Evolutionary conservation across 495 filamentous ascomycete genomes (phyloP).

Genomic region (Penicillium desertorum): DNA sequence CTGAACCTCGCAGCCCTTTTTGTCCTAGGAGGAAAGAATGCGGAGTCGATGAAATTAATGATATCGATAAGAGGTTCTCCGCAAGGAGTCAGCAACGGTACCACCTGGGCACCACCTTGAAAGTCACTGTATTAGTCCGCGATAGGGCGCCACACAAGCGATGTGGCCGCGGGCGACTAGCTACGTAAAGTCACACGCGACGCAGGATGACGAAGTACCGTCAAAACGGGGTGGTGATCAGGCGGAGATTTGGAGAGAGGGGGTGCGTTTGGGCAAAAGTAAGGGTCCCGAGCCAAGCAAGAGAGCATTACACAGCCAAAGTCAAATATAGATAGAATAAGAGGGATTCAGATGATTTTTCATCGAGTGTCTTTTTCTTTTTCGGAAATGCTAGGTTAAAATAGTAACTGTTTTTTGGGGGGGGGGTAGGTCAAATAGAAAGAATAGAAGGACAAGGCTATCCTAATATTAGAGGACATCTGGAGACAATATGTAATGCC

Average conservation of each 20-base stretch:
- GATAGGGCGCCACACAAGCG: constrained; percentile 11
- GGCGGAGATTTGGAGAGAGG: constrained; percentile 18
- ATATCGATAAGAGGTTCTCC: constrained; percentile 13
- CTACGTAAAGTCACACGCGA: constrained; percentile 21
- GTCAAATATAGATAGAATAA: background rate
- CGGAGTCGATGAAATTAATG: constrained; percentile 6
- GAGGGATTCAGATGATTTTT: constrained; percentile 4
- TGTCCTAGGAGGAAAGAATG: constrained; percentile 8
- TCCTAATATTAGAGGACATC: too few species aligned
- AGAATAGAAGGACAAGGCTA: background rate
- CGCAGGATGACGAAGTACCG: constrained; percentile 32
- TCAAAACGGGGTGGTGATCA: constrained; percentile 27
- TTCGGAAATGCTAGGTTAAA: background rate
- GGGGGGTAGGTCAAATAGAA: background rate
- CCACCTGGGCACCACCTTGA: constrained; percentile 1
- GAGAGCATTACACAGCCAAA: constrained; percentile 3
- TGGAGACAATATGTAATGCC: background rate
- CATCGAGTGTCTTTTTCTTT: constrained; percentile 1
- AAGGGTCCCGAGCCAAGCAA: background rate
- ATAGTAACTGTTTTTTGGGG: background rate
- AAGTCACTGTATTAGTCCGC: constrained; percentile 5
- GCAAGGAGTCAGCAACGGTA: constrained; percentile 11
- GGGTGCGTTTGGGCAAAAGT: constrained; percentile 9
- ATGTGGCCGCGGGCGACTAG: constrained; percentile 1
- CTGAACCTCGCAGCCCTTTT: constrained; percentile 46